Evolutionary conservation across 495 filamentous ascomycete species (phyloP), one percentile per base, ranked within the genome.

Genomic region (Hyaloscypha bicolor): DNA sequence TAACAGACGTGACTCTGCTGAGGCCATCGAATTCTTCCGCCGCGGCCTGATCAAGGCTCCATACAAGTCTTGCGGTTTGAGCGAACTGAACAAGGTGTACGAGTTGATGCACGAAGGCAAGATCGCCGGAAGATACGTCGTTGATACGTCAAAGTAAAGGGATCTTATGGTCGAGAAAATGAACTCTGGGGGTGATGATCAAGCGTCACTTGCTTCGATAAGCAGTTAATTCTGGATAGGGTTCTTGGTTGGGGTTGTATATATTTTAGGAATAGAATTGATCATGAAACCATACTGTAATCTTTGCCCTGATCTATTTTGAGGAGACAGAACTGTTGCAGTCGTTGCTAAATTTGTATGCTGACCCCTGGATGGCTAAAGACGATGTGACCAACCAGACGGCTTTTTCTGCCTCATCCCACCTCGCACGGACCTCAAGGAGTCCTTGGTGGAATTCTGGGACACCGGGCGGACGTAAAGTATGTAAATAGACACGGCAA

Each of bases 51-150:
- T 97, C 83, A 89, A 91, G 5, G 88, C 88, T 1, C 94, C 94
- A 0, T 94, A 87, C 84, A 95, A 97, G 88, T 86, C 83, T 37
- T 86, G 88, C 59, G 92, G 92, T 1, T 78, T 98, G 68, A 85
- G 86, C 71, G 84, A 97, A 74, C 80, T 98, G 35, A 83, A 89
- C 29, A 84, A 89, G 69, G 88, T 96, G 14, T 96, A 90, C 69
- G 81, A 91, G 55, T 60, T 91, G 64, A 92, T 93, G 89, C 76
- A 87, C 66, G 82, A 87, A 76, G 87, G 86, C 66, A 89, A 91
- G 81, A 94, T 98, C 77, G 90, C 90, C 1, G 94, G 94, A 16
- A 84, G 94, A 59, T 96, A 96, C 73, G 93, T 98, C 25, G 84
- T 97, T 21, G 90, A 98, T 71, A 83, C 82, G 11, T 81, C 78